phyloP scores from a whole-genome alignment of 2,329 filamentous ascomycete species.

The Pseudopithomyces maydicus region DNA sequence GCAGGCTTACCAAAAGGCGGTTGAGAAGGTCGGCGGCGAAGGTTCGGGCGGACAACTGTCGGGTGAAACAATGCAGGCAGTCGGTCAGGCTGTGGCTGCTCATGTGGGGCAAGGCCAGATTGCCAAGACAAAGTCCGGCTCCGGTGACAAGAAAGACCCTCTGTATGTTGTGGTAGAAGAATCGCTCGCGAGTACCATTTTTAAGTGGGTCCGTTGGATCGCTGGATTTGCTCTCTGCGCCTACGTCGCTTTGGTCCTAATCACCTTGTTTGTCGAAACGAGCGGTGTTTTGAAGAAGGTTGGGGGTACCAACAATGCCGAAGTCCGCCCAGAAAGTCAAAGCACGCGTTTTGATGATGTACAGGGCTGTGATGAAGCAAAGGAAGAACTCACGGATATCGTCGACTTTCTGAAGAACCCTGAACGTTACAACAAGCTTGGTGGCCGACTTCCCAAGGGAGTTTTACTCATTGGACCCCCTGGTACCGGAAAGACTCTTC shows the following conservation, averaged over 20 bases:
- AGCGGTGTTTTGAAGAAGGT: conserved; percentile 81
- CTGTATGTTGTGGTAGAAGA: conserved; percentile 96
- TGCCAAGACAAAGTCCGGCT: conserved; percentile 60
- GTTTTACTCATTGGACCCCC: conserved; percentile 93
- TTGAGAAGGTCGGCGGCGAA: conserved; percentile 62
- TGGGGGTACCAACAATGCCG: conserved; percentile 71
- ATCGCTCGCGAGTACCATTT: conserved; percentile 75
- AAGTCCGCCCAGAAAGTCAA: conserved; percentile 92
- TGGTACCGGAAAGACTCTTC: conserved; percentile 94
- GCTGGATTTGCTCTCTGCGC: conserved; percentile 76
- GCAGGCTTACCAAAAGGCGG: conserved; percentile 75
- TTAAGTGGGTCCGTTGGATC: conserved; percentile 90
- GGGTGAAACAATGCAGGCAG: conserved; percentile 71
- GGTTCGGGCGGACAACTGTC: conserved; percentile 51
- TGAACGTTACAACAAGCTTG: conserved; percentile 89
- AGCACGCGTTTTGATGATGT: conserved; percentile 91
- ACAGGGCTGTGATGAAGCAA: conserved; percentile 96
- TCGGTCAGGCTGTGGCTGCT: conserved; percentile 81
- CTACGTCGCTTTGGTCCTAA: conserved; percentile 78
- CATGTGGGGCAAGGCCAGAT: conserved; percentile 70
- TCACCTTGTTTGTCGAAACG: conserved; percentile 83
- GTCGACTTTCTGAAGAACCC: conserved; percentile 96
- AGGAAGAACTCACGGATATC: conserved; percentile 95
- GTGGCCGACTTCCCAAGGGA: conserved; percentile 96
- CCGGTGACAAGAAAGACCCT: conserved; percentile 80